Evolutionary conservation across 164 flowering plant species (phyloP).

Genomic region (Nymphaea thermarum): DNA sequence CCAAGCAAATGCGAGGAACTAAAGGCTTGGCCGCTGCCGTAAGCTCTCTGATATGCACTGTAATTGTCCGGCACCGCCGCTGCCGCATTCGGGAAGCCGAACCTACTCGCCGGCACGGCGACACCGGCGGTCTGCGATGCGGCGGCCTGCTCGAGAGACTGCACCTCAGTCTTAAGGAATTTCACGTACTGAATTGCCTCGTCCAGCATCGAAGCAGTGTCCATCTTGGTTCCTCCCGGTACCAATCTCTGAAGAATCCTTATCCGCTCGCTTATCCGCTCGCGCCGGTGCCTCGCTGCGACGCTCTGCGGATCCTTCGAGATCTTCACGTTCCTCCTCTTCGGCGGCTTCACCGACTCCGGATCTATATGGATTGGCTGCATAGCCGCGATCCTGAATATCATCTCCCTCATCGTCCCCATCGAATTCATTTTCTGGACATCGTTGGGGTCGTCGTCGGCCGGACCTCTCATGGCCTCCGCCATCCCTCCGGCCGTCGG

Average conservation of each 20-base stretch:
- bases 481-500: constrained; percentile 1
- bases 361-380: constrained; percentile 61
- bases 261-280: constrained; percentile 49
- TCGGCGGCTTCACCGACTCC: constrained; percentile 48
- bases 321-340: constrained; percentile 50
- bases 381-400: constrained; percentile 49
- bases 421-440: constrained; percentile 8
- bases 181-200: constrained; percentile 56
- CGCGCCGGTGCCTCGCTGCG: constrained; percentile 50
- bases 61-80: constrained; percentile 15
- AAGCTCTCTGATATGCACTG: constrained; percentile 16
- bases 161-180: constrained; percentile 46
- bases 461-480: neutral
- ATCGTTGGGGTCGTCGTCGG: neutral
- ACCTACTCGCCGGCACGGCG: constrained; percentile 4
- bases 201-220: constrained; percentile 58
- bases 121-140: constrained; percentile 9
- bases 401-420: constrained; percentile 54
- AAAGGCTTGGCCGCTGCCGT: constrained; percentile 13
- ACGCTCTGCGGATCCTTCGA: constrained; percentile 56
- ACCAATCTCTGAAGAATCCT: constrained; percentile 54
- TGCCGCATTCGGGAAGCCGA: constrained; percentile 14
- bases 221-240: constrained; percentile 61
- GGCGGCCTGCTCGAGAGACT: constrained; percentile 34
- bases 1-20: constrained; percentile 21